Base-by-base conservation (phyloP, 441 rosid genomes). In the Oxalis stricta region DNA sequence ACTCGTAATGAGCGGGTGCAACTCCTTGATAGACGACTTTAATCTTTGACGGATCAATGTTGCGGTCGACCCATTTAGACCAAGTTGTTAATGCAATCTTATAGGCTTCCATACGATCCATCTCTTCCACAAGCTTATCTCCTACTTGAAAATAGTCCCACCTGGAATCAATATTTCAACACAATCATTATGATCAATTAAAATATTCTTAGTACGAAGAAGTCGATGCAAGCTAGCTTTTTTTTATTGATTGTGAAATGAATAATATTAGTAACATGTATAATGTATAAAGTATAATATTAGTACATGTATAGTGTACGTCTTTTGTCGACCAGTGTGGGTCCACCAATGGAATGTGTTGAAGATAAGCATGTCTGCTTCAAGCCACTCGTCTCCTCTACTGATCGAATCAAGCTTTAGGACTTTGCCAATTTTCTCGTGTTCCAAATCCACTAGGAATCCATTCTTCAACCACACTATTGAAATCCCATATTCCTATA, bases 261-360 rank as follows among this genome's bases (percentile, higher is more conserved):
- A n/a, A n/a, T n/a, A n/a, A n/a, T n/a, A n/a, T n/a, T n/a, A n/a
- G n/a, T n/a, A n/a, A n/a, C n/a, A n/a, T n/a, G n/a, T n/a, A n/a
- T n/a, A n/a, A n/a, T 9, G 15, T 23, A 13, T 0, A 11, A 15
- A 13, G n/a, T 2, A 11, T 14, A 6, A 10, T 34, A 6, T 7
- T 32, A 30, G 18, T 17, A 29, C 23, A 8, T 18, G 5, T n/a
- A 22, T n/a, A 10, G 12, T 18, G 9, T 57, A 70, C 75, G 62
- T 55, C 48, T 43, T 36, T 20, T 53, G 15, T 7, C 42, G 56
- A n/a, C 80, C 75, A 0, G 43, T 51, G 52, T 76, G 80, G 19
- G 24, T 2, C 75, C 79, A 73, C 84, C 77, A 68, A 30, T 70
- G 77, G 37, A 38, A 76, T 35, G 71, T 63, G 55, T 73, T 76